Evolutionary conservation across 768 basidiomycete species (phyloP).

Genomic region (Lactarius trivialis): DNA sequence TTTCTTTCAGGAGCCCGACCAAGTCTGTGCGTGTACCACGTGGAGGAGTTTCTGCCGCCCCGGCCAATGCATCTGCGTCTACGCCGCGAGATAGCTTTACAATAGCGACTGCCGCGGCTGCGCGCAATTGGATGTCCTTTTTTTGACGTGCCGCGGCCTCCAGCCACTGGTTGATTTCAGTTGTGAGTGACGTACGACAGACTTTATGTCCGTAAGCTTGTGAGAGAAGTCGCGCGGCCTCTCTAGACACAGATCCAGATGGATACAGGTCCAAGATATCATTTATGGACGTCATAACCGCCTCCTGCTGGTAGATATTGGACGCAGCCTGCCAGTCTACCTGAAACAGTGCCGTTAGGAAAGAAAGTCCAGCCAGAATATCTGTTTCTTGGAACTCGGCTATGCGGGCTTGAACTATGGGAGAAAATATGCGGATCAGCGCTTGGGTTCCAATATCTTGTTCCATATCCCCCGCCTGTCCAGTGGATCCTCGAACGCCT

Average conservation of each 20-base stretch:
- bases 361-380: constrained; percentile 50
- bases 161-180: constrained; percentile 62
- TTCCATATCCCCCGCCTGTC: constrained; percentile 31
- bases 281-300: constrained; percentile 54
- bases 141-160: constrained; percentile 47
- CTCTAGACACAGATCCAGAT: constrained; percentile 42
- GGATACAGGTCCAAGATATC: constrained; percentile 66
- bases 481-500: constrained; percentile 39
- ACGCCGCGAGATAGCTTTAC: constrained; percentile 68
- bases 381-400: constrained; percentile 49
- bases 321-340: constrained; percentile 68
- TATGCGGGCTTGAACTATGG: constrained; percentile 43
- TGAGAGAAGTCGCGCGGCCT: constrained; percentile 66
- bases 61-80: constrained; percentile 37
- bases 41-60: constrained; percentile 10
- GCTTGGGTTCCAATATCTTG: constrained; percentile 43
- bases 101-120: constrained; percentile 64
- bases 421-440: constrained; percentile 46
- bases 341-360: constrained; percentile 77
- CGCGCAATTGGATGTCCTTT: constrained; percentile 42
- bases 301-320: constrained; percentile 56
- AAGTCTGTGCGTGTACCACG: constrained; percentile 1
- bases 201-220: constrained; percentile 71
- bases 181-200: constrained; percentile 56
- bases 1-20: constrained; percentile 29